Evolutionary conservation across 1,139 yeast species (phyloP).

Genomic region (Hansenula anomala): DNA sequence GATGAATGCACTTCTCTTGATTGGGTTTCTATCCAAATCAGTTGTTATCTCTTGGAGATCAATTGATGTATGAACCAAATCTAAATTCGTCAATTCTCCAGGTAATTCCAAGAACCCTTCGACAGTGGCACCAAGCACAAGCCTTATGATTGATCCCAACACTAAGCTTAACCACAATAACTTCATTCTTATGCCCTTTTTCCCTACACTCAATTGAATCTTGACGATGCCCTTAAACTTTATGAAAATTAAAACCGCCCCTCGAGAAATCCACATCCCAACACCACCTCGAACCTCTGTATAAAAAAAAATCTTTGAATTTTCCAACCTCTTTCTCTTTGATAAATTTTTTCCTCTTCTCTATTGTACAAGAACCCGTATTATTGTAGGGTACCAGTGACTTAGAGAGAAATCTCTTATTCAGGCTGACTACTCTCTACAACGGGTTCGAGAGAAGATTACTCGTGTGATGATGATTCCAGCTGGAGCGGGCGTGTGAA

Average conservation of each 20-base stretch:
- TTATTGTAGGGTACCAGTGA: conserved; percentile 25
- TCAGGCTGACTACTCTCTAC: conserved; percentile 24
- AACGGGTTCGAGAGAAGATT: conserved; percentile 22
- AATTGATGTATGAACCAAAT: conserved; percentile 2
- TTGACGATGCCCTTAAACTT: background rate
- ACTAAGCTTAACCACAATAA: background rate
- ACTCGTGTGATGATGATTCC: conserved; percentile 12
- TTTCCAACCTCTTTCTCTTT: too few species aligned
- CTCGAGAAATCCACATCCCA: too few species aligned
- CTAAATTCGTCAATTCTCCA: conserved; percentile 9
- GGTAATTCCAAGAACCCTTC: conserved; percentile 9
- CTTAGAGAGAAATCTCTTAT: conserved; percentile 1
- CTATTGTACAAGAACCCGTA: conserved; percentile 22
- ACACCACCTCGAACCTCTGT: too few species aligned
- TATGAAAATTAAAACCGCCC: too few species aligned
- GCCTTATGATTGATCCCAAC: background rate
- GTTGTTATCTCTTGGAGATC: conserved; percentile 5
- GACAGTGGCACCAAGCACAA: conserved; percentile 1
- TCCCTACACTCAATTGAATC: background rate
- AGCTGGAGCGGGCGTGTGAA: conserved; percentile 22
- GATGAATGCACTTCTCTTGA: conserved; percentile 8
- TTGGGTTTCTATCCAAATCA: background rate
- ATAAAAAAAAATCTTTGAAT: background rate
- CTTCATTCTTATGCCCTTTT: background rate
- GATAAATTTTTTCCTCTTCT: conserved; percentile 6